A percentile compares a stretch with the other conserved stretches of the same genome.
Conservation (phyloP, 2,329 filamentous ascomycete species). For the Talaromyces sp. region DNA sequence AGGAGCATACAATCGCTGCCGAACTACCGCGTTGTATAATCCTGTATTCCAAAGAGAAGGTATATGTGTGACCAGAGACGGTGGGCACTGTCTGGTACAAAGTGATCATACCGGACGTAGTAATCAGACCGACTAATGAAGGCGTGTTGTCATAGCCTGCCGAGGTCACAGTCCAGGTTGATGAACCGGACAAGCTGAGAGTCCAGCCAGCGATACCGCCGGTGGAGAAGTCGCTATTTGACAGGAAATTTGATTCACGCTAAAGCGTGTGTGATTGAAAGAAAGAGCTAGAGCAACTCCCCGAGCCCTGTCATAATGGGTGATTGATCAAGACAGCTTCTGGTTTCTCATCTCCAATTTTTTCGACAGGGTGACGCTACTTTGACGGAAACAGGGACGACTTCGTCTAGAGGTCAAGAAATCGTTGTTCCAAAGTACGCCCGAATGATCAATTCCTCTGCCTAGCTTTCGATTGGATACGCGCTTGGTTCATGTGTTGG, state of each 20-base stretch:
- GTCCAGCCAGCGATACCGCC: too few relatives aligned
- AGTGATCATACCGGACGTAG: too few relatives aligned
- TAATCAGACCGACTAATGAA: too few relatives aligned
- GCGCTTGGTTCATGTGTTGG: conserved; percentile 61
- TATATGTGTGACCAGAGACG: too few relatives aligned
- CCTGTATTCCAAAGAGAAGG: too few relatives aligned
- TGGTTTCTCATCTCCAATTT: background rate
- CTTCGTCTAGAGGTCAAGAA: background rate
- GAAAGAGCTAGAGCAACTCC: background rate
- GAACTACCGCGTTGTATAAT: too few relatives aligned
- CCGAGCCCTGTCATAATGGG: background rate
- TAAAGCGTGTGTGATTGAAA: background rate
- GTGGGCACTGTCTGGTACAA: too few relatives aligned
- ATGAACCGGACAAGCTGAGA: too few relatives aligned
- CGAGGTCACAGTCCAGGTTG: too few relatives aligned
- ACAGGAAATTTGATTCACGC: background rate
- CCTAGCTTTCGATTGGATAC: conserved; percentile 68
- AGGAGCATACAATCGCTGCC: too few relatives aligned
- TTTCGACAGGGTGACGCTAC: background rate
- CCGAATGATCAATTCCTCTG: conserved; percentile 75
- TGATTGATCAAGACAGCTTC: background rate
- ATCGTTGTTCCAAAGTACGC: background rate
- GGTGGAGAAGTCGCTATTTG: too few relatives aligned
- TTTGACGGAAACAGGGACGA: conserved; percentile 4
- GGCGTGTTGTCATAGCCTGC: too few relatives aligned